Evolutionary conservation across 1,284 basidiomycete genomes (phyloP).

Genomic region (Dichomitus squalens): DNA sequence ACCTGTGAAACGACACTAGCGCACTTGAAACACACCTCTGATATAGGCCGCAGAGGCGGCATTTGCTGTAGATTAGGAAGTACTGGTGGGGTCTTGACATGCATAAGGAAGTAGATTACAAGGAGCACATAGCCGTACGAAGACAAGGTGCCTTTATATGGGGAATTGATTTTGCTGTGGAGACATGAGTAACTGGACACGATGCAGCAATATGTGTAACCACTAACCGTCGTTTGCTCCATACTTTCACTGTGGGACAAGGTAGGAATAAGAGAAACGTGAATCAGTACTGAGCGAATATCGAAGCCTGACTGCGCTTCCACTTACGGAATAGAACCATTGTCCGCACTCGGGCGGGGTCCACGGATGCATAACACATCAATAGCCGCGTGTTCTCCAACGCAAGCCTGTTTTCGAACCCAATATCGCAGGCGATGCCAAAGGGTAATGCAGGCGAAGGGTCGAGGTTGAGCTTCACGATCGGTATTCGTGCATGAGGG

Average conservation of each 20-base stretch:
- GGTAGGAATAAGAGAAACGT: neutral
- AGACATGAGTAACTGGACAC: neutral
- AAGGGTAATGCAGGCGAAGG: constrained; percentile 88
- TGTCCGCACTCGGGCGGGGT: constrained; percentile 91
- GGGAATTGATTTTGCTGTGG: constrained; percentile 93
- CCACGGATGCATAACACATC: constrained; percentile 97
- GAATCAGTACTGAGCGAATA: neutral
- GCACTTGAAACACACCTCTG: constrained; percentile 46
- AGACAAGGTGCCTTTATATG: constrained; percentile 94
- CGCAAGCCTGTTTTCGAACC: constrained; percentile 96
- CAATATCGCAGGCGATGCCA: constrained; percentile 96
- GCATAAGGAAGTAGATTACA: constrained; percentile 96
- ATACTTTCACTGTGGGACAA: constrained; percentile 83
- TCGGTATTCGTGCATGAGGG: constrained; percentile 96
- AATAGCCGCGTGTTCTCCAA: constrained; percentile 96
- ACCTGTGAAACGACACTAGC: constrained; percentile 10
- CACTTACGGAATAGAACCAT: constrained; percentile 93
- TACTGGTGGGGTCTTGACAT: constrained; percentile 95
- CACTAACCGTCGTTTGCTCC: constrained; percentile 89
- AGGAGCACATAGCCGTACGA: constrained; percentile 98
- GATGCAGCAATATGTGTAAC: neutral
- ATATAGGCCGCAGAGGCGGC: constrained; percentile 82
- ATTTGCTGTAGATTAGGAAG: constrained; percentile 91
- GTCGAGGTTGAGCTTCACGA: constrained; percentile 94
- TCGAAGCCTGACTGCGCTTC: neutral